Evolutionary conservation across 1,284 basidiomycete species (phyloP).

Genomic region (Ceratobasidium sp.): DNA sequence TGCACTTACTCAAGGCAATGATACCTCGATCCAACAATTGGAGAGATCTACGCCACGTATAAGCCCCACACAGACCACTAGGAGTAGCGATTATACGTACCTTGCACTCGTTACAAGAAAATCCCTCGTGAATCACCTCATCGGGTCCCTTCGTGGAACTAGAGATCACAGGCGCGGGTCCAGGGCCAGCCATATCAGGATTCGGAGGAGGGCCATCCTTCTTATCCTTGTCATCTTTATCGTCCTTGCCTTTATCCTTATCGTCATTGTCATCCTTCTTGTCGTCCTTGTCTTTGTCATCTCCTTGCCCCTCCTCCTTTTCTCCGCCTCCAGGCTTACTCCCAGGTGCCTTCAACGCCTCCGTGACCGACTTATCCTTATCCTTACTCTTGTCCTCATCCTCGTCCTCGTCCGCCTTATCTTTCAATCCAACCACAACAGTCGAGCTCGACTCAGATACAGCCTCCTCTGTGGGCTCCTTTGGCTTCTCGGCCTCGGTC

Average conservation of each 20-base stretch:
- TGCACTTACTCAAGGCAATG: constrained; percentile 41
- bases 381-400: background rate
- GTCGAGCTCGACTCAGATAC: constrained; percentile 7
- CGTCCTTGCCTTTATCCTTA: background rate
- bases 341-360: background rate
- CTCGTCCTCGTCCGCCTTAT: background rate
- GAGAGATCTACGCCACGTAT: background rate
- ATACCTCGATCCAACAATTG: constrained; percentile 43
- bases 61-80: background rate
- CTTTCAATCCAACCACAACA: background rate
- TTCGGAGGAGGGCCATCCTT: background rate
- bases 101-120: constrained; percentile 40
- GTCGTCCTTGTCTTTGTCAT: constrained; percentile 13
- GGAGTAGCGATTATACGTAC: constrained; percentile 10
- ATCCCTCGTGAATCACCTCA: constrained; percentile 1
- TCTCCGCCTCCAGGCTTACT: background rate
- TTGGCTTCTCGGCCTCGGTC: background rate
- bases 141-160: background rate
- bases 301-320: background rate
- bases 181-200: background rate
- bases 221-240: constrained; percentile 20
- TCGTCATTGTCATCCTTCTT: background rate
- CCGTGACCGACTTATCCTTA: background rate
- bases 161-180: no score
- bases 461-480: background rate